A percentile compares a stretch with the other conserved stretches of the same genome.
phyloP scores from a whole-genome alignment of 805 yeast genomes.

The Debaryomyces prosopidis region DNA sequence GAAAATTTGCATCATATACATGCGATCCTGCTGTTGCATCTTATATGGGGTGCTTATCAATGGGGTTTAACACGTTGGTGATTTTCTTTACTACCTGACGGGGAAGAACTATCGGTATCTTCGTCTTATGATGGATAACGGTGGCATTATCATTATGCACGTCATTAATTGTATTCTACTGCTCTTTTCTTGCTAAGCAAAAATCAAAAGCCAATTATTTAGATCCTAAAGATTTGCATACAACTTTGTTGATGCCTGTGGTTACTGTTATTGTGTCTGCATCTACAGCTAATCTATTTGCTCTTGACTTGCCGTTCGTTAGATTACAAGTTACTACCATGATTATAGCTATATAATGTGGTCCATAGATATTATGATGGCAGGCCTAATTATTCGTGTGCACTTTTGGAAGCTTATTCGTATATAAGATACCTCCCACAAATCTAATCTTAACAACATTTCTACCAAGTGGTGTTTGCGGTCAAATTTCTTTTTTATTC shows the following conservation, averaged over 20 bases:
- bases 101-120: slow-evolving; percentile 50
- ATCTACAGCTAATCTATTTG: slow-evolving; percentile 65
- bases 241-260: slow-evolving; percentile 69
- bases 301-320: slow-evolving; percentile 39
- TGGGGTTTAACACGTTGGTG: slow-evolving; percentile 73
- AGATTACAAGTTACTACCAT: slow-evolving; percentile 53
- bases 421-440: slow-evolving; percentile 60
- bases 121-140: slow-evolving; percentile 75
- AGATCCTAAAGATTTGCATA: slow-evolving; percentile 41
- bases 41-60: slow-evolving; percentile 78
- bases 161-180: slow-evolving; percentile 61
- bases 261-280: slow-evolving; percentile 78
- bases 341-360: slow-evolving; percentile 59
- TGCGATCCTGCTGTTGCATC: slow-evolving; percentile 48
- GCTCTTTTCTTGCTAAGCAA: slow-evolving; percentile 42
- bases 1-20: slow-evolving; percentile 15
- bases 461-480: slow-evolving; percentile 79
- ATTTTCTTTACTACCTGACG: slow-evolving; percentile 51
- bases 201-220: slow-evolving; percentile 22
- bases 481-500: slow-evolving; percentile 78
- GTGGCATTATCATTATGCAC: slow-evolving; percentile 53
- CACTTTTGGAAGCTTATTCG: slow-evolving; percentile 60
- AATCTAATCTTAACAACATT: slow-evolving; percentile 62
- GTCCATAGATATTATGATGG: slow-evolving; percentile 67
- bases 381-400: slow-evolving; percentile 54